phyloP scores from a whole-genome alignment of 2,329 filamentous ascomycete genomes.

The Nemania sp. region DNA sequence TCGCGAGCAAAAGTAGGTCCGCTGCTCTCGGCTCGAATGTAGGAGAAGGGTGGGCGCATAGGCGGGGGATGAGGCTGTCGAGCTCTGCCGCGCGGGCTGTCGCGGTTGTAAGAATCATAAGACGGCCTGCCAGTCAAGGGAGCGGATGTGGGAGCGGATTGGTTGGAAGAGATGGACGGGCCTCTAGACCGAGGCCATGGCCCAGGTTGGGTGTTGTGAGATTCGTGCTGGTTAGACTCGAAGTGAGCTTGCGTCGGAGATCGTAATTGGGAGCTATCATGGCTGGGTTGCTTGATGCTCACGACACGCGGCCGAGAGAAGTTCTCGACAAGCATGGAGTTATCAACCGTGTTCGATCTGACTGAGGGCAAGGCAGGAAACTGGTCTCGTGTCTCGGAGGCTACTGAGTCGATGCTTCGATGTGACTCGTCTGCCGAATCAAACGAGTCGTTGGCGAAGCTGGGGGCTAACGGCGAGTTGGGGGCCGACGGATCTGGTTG shows the following conservation, averaged over 20 bases:
- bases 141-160: constrained; percentile 52
- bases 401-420: constrained; percentile 29
- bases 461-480: constrained; percentile 31
- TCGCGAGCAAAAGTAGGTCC: constrained; percentile 44
- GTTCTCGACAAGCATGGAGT: constrained; percentile 53
- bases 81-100: constrained; percentile 33
- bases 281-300: constrained; percentile 52
- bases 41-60: constrained; percentile 39
- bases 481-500: constrained; percentile 32
- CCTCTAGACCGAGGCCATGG: constrained; percentile 52
- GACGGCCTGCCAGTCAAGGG: constrained; percentile 48
- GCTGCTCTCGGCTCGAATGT: constrained; percentile 45
- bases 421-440: constrained; percentile 30
- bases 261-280: constrained; percentile 42
- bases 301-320: constrained; percentile 64
- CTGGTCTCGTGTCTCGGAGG: constrained; percentile 35
- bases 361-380: constrained; percentile 33
- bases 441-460: constrained; percentile 28
- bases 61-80: constrained; percentile 34
- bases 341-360: constrained; percentile 41
- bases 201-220: constrained; percentile 24
- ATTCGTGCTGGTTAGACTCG: constrained; percentile 35
- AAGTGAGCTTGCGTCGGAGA: constrained; percentile 35
- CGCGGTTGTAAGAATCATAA: constrained; percentile 45
- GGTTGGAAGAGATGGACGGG: constrained; percentile 53